A percentile compares a stretch with the other conserved stretches of the same genome.
phyloP scores from a whole-genome alignment of 2,329 filamentous ascomycete species.

The Aspergillus clavatus region DNA sequence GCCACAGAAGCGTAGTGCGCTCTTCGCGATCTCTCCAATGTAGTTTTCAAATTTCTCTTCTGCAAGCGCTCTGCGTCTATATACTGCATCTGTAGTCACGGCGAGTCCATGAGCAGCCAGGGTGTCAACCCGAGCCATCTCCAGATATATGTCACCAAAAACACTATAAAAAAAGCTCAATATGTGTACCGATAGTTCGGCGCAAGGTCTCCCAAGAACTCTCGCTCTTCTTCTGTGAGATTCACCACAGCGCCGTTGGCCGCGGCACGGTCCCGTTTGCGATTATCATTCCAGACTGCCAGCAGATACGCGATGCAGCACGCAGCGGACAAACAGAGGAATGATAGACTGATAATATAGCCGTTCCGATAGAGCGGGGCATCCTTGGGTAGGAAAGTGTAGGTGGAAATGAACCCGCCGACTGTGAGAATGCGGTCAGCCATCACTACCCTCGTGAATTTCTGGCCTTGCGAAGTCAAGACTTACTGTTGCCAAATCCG shows the following conservation, averaged over 20 bases:
- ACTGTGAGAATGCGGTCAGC: constrained; percentile 37
- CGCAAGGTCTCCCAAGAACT: constrained; percentile 38
- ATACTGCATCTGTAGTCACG: too few relatives aligned
- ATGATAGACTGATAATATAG: constrained; percentile 72
- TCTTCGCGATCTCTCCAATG: too few relatives aligned
- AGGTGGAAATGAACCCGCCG: constrained; percentile 73
- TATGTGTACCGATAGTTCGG: constrained; percentile 40
- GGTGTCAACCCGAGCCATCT: too few relatives aligned
- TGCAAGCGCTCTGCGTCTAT: too few relatives aligned
- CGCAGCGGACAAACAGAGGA: constrained; percentile 63
- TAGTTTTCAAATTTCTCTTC: too few relatives aligned
- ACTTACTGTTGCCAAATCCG: constrained; percentile 63
- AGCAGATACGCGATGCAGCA: constrained; percentile 39
- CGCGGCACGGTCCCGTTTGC: constrained; percentile 31
- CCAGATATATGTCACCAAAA: not conserved
- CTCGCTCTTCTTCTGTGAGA: constrained; percentile 30
- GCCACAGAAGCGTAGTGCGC: too few relatives aligned
- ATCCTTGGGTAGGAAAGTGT: constrained; percentile 62
- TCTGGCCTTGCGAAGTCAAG: not conserved
- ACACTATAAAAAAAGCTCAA: constrained; percentile 11
- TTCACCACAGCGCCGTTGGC: constrained; percentile 19
- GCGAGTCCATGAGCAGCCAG: too few relatives aligned
- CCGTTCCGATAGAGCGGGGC: constrained; percentile 65
- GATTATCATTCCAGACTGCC: constrained; percentile 38
- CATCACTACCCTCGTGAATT: not conserved